Base-by-base conservation (phyloP, 139 green algal genomes). In the Micractinium conductrix region DNA sequence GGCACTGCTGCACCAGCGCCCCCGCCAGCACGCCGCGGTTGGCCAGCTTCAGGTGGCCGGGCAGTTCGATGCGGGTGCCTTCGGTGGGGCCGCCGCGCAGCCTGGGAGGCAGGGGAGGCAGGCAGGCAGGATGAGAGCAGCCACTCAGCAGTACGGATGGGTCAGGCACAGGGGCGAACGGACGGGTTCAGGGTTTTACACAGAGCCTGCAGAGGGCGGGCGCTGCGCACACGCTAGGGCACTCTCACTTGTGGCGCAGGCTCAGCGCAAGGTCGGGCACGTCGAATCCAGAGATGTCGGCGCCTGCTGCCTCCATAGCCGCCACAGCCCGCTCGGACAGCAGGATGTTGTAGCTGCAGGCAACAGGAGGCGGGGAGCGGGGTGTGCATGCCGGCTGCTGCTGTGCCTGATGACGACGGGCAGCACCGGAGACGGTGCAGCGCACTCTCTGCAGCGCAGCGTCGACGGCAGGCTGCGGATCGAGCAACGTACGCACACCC, bases 1-100 rank as follows among this genome's bases (percentile, higher is more conserved):
- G 78, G 78, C 78, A 84, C 44, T 74, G 67, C 43, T 74, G 62
- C 44, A 84, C 78, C 62, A 84, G 62, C 21, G 78, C 78, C 22
- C 78, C 78, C 7, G 78, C 78, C 78, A 84, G 78, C 62, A 71
- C 45, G 5, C 78, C 78, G 0, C 78, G 78, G n/a, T 84, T 84
- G 42, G 44, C 78, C 9, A 84, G 7, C 63, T 63, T 84, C 12
- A 67, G 9, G 14, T 63, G 78, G 26, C 78, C 78, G 0, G 62
- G 62, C 1, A n/a, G 33, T 43, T 12, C 33, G n/a, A 19, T 14
- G 30, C 9, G 21, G n/a, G 40, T 42, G 8, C 78, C 62, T 7
- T 84, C 62, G 0, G n/a, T 53, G 19, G 42, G 42, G 0, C n/a
- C 78, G 42, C 78, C 78, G 4, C 26, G 19, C 42, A 84, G 62